These are phyloP conservation scores for Stephanodiscus minutulus DNA, from an alignment of 108 stramenopile species.

Conservation along the genomic window DNA sequence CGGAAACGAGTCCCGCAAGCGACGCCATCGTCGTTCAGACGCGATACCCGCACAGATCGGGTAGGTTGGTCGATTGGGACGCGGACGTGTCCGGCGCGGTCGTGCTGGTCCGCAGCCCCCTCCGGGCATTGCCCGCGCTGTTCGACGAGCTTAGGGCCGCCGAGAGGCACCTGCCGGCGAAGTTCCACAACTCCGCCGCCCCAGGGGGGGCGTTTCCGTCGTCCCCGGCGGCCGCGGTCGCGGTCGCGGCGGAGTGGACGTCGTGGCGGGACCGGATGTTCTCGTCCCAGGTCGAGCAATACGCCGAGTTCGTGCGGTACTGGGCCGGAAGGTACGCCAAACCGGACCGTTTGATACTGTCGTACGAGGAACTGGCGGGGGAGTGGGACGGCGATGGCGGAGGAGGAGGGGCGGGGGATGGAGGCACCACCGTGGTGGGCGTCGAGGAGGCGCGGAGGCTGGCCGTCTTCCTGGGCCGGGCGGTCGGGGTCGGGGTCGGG, in stretches of 20 bases:
- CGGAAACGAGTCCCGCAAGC: neutral
- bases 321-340: constrained; percentile 9
- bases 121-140: constrained; percentile 9
- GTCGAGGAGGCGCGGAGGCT: constrained; percentile 12
- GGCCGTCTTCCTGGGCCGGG: constrained; percentile 10
- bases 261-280: constrained; percentile 28
- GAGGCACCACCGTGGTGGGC: too few relatives aligned
- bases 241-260: constrained; percentile 5
- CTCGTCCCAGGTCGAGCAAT: neutral
- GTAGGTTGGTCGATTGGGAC: constrained; percentile 3
- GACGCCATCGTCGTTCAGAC: constrained; percentile 9
- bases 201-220: neutral
- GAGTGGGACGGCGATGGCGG: neutral
- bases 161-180: constrained; percentile 20
- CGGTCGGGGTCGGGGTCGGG: too few relatives aligned
- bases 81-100: neutral
- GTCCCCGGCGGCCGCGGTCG: neutral
- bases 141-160: constrained; percentile 14
- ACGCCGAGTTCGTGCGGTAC: constrained; percentile 15
- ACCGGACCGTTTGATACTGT: constrained; percentile 4
- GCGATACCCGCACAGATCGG: constrained; percentile 17
- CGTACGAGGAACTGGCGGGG: constrained; percentile 16
- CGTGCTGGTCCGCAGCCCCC: constrained; percentile 17
- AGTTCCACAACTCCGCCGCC: constrained; percentile 8
- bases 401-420: too few relatives aligned